A percentile compares a stretch with the other conserved stretches of the same genome.
phyloP scores from a whole-genome alignment of 2,329 filamentous ascomycete genomes.

The Xylogone sp. region DNA sequence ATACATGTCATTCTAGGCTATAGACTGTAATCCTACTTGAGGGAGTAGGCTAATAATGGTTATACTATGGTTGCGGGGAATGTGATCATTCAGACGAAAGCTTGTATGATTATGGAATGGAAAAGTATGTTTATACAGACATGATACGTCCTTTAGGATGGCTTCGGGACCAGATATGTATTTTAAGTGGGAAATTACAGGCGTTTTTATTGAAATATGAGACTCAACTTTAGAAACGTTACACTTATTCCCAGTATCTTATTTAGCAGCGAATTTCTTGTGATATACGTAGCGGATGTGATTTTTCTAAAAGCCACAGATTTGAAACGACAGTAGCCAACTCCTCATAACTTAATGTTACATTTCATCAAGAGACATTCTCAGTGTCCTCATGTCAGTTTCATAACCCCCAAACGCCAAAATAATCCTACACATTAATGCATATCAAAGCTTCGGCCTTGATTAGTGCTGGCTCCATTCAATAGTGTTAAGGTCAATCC shows the following conservation, averaged over 20 bases:
- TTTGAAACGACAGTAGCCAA: background rate
- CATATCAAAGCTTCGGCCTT: background rate
- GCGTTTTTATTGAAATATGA: background rate
- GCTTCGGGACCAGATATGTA: background rate
- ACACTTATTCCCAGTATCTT: background rate
- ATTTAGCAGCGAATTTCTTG: background rate
- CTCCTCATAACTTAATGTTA: background rate
- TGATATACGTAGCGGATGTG: background rate
- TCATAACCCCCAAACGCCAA: background rate
- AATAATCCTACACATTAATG: background rate
- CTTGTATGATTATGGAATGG: background rate
- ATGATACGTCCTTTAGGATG: background rate
- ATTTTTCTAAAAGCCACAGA: background rate
- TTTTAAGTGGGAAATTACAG: background rate
- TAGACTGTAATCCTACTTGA: background rate
- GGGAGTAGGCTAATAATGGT: background rate
- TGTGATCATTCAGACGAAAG: background rate
- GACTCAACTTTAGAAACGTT: background rate
- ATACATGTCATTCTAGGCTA: background rate
- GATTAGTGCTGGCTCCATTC: slow-evolving; percentile 95
- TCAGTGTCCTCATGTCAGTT: background rate
- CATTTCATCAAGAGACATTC: background rate
- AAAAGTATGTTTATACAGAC: background rate
- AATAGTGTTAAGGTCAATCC: slow-evolving; percentile 91
- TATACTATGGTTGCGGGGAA: background rate